phyloP scores from a whole-genome alignment of 257 asterid genomes.

The Cinchona pubescens region DNA sequence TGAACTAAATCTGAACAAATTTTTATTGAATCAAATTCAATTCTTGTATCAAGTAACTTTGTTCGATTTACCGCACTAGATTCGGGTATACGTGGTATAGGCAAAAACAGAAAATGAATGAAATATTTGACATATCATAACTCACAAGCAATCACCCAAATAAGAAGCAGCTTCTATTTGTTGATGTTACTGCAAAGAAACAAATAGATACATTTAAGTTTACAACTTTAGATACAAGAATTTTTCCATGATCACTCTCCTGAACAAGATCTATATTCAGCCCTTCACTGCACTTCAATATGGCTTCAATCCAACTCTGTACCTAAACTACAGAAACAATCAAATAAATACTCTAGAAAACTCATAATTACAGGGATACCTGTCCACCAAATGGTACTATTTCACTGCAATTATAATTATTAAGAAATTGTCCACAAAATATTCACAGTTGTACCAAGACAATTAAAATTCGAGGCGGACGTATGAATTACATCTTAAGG shows the following conservation, averaged over 20 bases:
- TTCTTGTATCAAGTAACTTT: no score
- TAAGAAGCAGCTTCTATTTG: conserved; percentile 5
- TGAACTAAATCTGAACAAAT: no score
- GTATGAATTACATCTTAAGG: no score
- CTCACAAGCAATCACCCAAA: background rate
- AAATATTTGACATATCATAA: background rate
- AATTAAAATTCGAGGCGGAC: no score
- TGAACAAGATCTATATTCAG: background rate
- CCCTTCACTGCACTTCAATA: background rate
- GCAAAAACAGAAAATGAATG: background rate
- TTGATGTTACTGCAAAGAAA: conserved; percentile 6
- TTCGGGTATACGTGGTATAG: no score
- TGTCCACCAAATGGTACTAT: background rate
- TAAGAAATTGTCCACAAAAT: no score
- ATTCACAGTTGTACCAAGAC: no score
- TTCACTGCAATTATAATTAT: background rate
- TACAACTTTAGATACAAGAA: conserved; percentile 11
- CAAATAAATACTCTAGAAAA: background rate
- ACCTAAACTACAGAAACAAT: background rate
- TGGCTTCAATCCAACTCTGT: background rate
- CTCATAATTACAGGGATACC: background rate
- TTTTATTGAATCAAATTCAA: no score
- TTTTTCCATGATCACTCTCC: background rate
- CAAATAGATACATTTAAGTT: conserved; percentile 4
- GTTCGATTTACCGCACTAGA: no score